Evolutionary conservation across 2,329 filamentous ascomycete species (phyloP), one percentile per base, ranked within the genome.

Genomic region (Zalaria obscura): DNA sequence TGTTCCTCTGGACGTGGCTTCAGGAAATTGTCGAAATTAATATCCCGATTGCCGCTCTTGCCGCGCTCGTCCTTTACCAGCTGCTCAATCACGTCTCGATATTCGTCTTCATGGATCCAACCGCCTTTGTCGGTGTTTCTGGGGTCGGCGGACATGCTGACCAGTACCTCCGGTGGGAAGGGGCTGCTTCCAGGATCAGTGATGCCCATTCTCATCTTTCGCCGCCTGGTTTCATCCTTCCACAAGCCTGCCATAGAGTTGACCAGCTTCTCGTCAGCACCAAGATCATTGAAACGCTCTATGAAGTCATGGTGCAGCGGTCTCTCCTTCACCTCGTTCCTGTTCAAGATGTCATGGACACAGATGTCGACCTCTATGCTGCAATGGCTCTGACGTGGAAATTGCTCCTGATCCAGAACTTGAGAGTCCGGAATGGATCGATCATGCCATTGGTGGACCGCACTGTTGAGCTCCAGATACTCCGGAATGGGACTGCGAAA

Each of bases 31-130:
- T 82, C 75, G 50, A 89, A 88, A 0, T 65, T 68, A 8, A 73
- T 47, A 6, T 66, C 56, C 4, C 58, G 53, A 10, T 58, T 65
- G 26, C 61, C 62, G 42, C 55, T 45, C 32, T 69, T 66, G 4
- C 61, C 60, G 45, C 66, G 72, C 56, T 95, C 87, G 25, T 80
- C 68, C 1, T 63, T 56, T 5, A 83, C 74, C 25, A 93, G 67
- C 26, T 72, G 64, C 27, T 66, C 60, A 2, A 93, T 66, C 50
- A 82, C 70, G 35, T 78, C 66, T 28, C 76, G 69, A 54, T 81
- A 89, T 54, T 94, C 88, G 37, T 85, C 78, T 57, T 96, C 89
- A 50, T 95, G 88, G 42, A 95, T 81, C 89, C 91, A 98, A 0
- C 78, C 80, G n/a, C 78, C 76, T n/a, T 76, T 69, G 33, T 79